phyloP scores from a whole-genome alignment of 495 filamentous ascomycete species.

The Xylaria castorea region DNA sequence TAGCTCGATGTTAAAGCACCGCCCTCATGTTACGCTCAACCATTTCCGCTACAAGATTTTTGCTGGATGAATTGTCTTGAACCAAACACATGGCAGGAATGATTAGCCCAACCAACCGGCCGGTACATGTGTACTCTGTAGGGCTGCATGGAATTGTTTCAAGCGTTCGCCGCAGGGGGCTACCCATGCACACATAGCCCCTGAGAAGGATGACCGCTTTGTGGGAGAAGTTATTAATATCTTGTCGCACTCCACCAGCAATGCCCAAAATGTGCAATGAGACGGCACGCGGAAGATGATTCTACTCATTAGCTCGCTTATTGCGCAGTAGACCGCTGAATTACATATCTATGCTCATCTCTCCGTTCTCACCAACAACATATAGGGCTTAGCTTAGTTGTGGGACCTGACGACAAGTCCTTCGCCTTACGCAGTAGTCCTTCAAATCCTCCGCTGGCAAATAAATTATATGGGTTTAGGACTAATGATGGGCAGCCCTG shows the following conservation, averaged over 20 bases:
- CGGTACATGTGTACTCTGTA: neutral
- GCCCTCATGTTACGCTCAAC: neutral
- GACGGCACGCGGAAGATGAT: neutral
- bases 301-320: neutral
- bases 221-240: conserved; percentile 17
- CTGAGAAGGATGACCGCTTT: neutral
- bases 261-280: neutral
- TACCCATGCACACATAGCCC: conserved; percentile 12
- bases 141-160: conserved; percentile 12
- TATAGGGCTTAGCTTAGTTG: conserved; percentile 13
- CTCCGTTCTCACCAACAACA: neutral
- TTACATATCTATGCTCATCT: neutral
- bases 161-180: neutral
- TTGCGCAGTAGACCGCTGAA: neutral
- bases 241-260: neutral
- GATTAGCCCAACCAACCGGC: neutral
- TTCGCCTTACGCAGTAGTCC: neutral
- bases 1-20: neutral
- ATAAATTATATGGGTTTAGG: neutral
- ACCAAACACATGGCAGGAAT: neutral
- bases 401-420: neutral
- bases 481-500: neutral
- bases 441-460: conserved; percentile 4
- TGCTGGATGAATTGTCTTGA: neutral
- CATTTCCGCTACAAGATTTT: neutral